phyloP scores from a whole-genome alignment of 345 rosid genomes.

The Aquilaria sinensis region DNA sequence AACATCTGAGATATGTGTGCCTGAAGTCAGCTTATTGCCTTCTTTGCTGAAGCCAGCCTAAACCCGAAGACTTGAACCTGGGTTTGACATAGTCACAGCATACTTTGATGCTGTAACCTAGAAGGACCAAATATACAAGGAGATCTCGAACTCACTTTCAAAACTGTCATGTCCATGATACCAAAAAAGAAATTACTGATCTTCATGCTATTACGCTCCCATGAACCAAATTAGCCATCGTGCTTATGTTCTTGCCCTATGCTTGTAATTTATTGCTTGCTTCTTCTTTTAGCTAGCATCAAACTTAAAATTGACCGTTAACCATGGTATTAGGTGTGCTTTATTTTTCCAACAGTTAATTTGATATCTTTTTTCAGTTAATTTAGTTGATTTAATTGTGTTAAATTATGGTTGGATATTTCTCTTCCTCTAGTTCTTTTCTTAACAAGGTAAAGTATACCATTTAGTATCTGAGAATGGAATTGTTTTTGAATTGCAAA shows the following conservation, averaged over 20 bases:
- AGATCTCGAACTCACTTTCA: slow-evolving; percentile 35
- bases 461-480: too few relatives aligned
- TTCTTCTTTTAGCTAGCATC: slow-evolving; percentile 14
- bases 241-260: slow-evolving; percentile 37
- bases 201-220: slow-evolving; percentile 6
- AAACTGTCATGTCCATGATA: slow-evolving; percentile 41
- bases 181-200: slow-evolving; percentile 42
- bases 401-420: too few relatives aligned
- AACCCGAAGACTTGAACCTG: slow-evolving; percentile 92
- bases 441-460: too few relatives aligned
- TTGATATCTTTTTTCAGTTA: too few relatives aligned
- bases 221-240: slow-evolving; percentile 46
- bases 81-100: slow-evolving; percentile 56
- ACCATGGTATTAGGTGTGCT: too few relatives aligned
- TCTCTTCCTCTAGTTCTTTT: too few relatives aligned
- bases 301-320: too few relatives aligned
- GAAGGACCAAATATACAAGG: slow-evolving; percentile 57
- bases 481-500: too few relatives aligned
- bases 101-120: slow-evolving; percentile 66
- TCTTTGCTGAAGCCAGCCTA: slow-evolving; percentile 85
- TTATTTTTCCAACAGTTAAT: too few relatives aligned
- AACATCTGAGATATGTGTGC: slow-evolving; percentile 93
- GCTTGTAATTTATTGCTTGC: slow-evolving; percentile 8
- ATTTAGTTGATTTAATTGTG: too few relatives aligned
- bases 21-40: slow-evolving; percentile 83